Evolutionary conservation across 2,329 filamentous ascomycete species (phyloP), one percentile per base, ranked within the genome.

Genomic region (Botrytis cinerea): DNA sequence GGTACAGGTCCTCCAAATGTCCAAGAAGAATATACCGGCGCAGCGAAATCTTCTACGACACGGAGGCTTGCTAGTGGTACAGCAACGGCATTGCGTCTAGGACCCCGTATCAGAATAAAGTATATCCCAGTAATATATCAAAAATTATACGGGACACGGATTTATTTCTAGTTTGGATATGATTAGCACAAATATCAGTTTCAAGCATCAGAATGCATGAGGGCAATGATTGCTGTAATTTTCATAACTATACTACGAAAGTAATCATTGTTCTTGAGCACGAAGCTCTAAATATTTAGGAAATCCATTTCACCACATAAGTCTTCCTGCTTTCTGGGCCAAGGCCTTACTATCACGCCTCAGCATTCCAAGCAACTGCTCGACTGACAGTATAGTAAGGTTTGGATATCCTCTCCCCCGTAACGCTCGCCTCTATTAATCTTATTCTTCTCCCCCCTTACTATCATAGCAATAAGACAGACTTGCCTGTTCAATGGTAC

Each of bases 71-170:
- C 12, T 51, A 51, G 4, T 12, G 4, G 25, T 51, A 16, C 12
- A n/a, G 1, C 0, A 51, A n/a, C 2, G 4, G 5, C 22, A 51
- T n/a, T n/a, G 48, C 0, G 48, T 2, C 2, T 6, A 1, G 48
- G 10, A 51, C 4, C n/a, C n/a, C 1, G 20, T n/a, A 20, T n/a
- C 48, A 0, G 1, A 51, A 51, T 25, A n/a, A 14, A n/a, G 25
- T 2, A n/a, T n/a, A 51, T 48, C 5, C 46, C 4, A 22, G 2
- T 16, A 16, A 43, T 48, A 8, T 4, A n/a, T n/a, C 48, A 14
- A 25, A 46, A 51, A 25, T 6, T 51, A 6, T n/a, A 51, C 12
- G 25, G 25, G 5, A n/a, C 6, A n/a, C 10, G 25, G 4, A n/a
- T 14, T 51, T 14, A 0, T n/a, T 4, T 14, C 25, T 51, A 5